Conservation (phyloP, 768 basidiomycete genomes). For the Favolaschia claudopus region DNA sequence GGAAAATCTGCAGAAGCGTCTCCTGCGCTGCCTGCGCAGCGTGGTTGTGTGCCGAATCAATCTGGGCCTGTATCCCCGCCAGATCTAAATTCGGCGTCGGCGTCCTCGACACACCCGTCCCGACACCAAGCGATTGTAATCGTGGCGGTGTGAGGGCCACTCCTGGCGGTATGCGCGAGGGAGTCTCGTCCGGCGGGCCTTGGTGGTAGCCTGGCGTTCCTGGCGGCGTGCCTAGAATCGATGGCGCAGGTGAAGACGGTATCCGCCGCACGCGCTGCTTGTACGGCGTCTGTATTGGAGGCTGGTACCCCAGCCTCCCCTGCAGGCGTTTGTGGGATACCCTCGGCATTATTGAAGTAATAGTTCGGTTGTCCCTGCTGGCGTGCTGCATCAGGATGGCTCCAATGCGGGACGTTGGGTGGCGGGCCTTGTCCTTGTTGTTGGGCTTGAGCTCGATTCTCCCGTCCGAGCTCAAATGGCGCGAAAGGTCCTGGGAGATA, state of each 20-base stretch:
- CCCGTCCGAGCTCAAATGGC: constrained; percentile 68
- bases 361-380: constrained; percentile 31
- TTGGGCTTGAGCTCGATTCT: constrained; percentile 45
- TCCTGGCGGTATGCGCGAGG: constrained; percentile 45
- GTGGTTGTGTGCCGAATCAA: constrained; percentile 78
- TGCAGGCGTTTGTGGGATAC: constrained; percentile 50
- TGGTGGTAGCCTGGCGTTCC: constrained; percentile 44
- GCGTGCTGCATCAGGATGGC: constrained; percentile 45
- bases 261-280: constrained; percentile 71
- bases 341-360: constrained; percentile 27
- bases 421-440: constrained; percentile 29
- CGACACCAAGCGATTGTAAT: constrained; percentile 46
- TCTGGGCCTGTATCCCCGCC: constrained; percentile 74
- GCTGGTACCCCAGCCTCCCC: constrained; percentile 42
- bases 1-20: constrained; percentile 91
- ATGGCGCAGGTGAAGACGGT: constrained; percentile 42
- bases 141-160: constrained; percentile 52
- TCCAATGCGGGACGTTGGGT: constrained; percentile 47
- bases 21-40: constrained; percentile 75
- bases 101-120: constrained; percentile 66
- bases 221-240: constrained; percentile 37
- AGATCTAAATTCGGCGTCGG: constrained; percentile 77
- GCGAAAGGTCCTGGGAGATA: constrained; percentile 76
- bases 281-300: constrained; percentile 71
- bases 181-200: constrained; percentile 59